Evolutionary conservation across 352 stramenopile genomes (phyloP).

Genomic region (Plasmopara viticola): DNA sequence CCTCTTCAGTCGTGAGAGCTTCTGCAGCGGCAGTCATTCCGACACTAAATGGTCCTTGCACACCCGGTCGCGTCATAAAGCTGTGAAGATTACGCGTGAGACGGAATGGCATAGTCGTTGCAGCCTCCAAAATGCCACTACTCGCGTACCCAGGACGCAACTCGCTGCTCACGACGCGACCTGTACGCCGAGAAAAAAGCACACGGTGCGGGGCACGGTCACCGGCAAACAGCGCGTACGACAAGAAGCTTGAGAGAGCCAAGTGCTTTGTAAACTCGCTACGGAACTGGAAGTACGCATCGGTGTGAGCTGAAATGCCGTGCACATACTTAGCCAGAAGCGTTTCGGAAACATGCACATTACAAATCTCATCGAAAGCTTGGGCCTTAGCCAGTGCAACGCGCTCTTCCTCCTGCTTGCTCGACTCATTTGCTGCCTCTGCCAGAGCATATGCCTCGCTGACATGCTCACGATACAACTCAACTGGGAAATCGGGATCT

Average conservation of each 20-base stretch:
- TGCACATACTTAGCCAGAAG: slow-evolving; percentile 84
- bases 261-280: slow-evolving; percentile 84
- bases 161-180: slow-evolving; percentile 78
- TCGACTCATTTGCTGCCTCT: slow-evolving; percentile 23
- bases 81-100: slow-evolving; percentile 86
- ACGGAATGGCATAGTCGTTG: slow-evolving; percentile 84
- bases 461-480: slow-evolving; percentile 70
- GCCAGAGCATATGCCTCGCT: slow-evolving; percentile 56
- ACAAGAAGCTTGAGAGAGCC: slow-evolving; percentile 79
- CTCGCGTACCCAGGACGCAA: slow-evolving; percentile 78
- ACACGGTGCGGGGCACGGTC: slow-evolving; percentile 81
- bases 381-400: slow-evolving; percentile 53
- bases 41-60: slow-evolving; percentile 83
- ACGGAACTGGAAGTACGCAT: slow-evolving; percentile 84
- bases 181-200: slow-evolving; percentile 73
- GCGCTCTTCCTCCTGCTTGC: slow-evolving; percentile 55
- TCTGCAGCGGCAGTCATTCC: slow-evolving; percentile 76
- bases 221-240: slow-evolving; percentile 80
- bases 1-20: slow-evolving; percentile 76
- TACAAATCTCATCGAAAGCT: slow-evolving; percentile 80
- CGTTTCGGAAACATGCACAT: slow-evolving; percentile 72
- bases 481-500: slow-evolving; percentile 72
- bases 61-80: slow-evolving; percentile 78
- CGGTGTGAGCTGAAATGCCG: slow-evolving; percentile 56
- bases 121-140: slow-evolving; percentile 73